These are phyloP conservation scores for Lentinula guzmanii DNA, from an alignment of 768 basidiomycete genomes.

Conservation along the genomic window DNA sequence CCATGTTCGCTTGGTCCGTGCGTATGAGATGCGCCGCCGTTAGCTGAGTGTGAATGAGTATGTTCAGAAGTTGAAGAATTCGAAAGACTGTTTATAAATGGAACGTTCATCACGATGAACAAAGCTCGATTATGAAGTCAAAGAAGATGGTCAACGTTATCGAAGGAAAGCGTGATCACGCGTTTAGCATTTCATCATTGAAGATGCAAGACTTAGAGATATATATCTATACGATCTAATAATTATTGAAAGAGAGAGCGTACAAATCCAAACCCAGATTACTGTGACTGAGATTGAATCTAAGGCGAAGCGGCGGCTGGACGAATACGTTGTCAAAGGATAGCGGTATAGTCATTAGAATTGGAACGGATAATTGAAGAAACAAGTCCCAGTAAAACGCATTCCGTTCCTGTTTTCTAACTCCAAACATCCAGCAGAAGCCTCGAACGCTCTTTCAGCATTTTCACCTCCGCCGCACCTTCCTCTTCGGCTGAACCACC, in stretches of 20 bases:
- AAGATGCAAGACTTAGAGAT: too few species aligned
- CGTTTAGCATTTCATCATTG: too few species aligned
- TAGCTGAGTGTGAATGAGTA: conserved; percentile 43
- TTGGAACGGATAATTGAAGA: neutral
- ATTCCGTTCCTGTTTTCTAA: conserved; percentile 25
- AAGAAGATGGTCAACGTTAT: neutral
- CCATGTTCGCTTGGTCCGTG: conserved; percentile 73
- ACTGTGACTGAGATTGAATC: neutral
- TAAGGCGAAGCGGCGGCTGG: too few species aligned
- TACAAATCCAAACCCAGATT: neutral
- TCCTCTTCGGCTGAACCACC: conserved; percentile 85
- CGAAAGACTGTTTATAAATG: conserved; percentile 68
- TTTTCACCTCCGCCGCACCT: conserved; percentile 86
- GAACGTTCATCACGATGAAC: conserved; percentile 47
- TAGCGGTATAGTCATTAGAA: neutral
- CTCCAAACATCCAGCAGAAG: conserved; percentile 90
- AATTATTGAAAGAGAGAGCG: neutral
- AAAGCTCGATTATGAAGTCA: neutral
- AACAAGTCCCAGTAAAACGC: neutral
- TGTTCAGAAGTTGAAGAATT: conserved; percentile 21
- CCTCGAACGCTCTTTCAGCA: conserved; percentile 90
- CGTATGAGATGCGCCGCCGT: conserved; percentile 46
- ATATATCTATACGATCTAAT: neutral
- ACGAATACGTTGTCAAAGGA: neutral
- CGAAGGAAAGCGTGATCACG: neutral